Percentiles rank a stretch among this genome's conserved stretches.
Evolutionary conservation across 2,329 filamentous ascomycete genomes (phyloP).

Genomic region (Albifimbria verrucaria): DNA sequence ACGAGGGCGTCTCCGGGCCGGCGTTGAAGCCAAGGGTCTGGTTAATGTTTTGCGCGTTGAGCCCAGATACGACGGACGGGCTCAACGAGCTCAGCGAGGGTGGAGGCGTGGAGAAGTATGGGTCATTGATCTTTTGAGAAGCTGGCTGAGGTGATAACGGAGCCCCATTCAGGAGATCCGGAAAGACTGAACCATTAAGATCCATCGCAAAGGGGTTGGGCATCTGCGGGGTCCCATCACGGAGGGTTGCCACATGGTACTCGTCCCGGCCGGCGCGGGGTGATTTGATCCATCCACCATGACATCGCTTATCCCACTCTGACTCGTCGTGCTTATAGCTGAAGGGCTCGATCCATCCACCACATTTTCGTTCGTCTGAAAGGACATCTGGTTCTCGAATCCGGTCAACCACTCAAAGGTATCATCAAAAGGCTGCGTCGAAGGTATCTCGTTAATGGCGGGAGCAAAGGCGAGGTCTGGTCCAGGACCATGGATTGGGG

Average conservation of each 20-base stretch:
- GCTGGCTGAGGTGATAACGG: slow-evolving; percentile 75
- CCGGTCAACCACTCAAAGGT: slow-evolving; percentile 79
- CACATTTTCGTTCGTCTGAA: slow-evolving; percentile 71
- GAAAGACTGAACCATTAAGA: slow-evolving; percentile 69
- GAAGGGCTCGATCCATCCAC: slow-evolving; percentile 94
- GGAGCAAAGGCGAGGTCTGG: slow-evolving; percentile 55
- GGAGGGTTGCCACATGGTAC: slow-evolving; percentile 66
- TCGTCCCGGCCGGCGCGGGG: slow-evolving; percentile 47
- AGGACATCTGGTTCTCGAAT: slow-evolving; percentile 74
- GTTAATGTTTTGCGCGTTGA: slow-evolving; percentile 59
- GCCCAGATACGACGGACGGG: slow-evolving; percentile 66
- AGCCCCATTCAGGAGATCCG: slow-evolving; percentile 69
- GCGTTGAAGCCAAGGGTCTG: slow-evolving; percentile 61
- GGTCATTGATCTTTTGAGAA: slow-evolving; percentile 68
- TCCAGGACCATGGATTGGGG: slow-evolving; percentile 62
- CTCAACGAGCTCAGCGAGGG: slow-evolving; percentile 71
- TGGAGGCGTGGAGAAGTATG: slow-evolving; percentile 76
- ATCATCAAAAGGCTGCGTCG: slow-evolving; percentile 65
- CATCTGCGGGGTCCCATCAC: slow-evolving; percentile 68
- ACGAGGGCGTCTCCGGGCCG: slow-evolving; percentile 71
- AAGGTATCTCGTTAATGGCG: slow-evolving; percentile 55
- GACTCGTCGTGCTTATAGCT: slow-evolving; percentile 90
- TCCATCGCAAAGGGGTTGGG: slow-evolving; percentile 72
- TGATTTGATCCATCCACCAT: slow-evolving; percentile 82
- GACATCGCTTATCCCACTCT: slow-evolving; percentile 85